phyloP scores from a whole-genome alignment of 768 basidiomycete genomes.

The Boletus subcaerulescens region DNA sequence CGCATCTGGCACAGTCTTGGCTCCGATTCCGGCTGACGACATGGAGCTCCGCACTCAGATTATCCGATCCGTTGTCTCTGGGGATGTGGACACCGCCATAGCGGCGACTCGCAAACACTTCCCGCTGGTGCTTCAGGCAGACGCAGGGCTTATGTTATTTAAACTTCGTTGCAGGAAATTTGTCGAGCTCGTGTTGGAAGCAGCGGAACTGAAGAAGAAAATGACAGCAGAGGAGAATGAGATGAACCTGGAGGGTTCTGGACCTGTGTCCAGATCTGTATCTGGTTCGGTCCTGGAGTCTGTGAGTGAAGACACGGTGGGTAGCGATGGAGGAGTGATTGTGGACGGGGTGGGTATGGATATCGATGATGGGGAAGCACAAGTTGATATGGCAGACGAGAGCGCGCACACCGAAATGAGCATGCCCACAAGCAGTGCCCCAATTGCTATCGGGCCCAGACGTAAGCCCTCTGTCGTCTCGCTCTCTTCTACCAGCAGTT shows the following conservation, averaged over 20 bases:
- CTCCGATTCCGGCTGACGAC: constrained; percentile 41
- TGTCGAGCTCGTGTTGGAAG: constrained; percentile 74
- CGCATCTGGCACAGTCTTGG: constrained; percentile 8
- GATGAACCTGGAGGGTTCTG: constrained; percentile 27
- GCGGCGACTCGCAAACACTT: constrained; percentile 52
- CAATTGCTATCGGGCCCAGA: constrained; percentile 32
- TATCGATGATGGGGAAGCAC: constrained; percentile 33
- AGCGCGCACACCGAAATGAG: constrained; percentile 8
- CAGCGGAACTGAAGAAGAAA: constrained; percentile 65
- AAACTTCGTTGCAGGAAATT: constrained; percentile 83
- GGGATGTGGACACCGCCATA: constrained; percentile 71
- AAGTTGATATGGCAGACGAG: constrained; percentile 28
- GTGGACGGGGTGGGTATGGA: constrained; percentile 59
- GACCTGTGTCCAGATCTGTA: constrained; percentile 22
- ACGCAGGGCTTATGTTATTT: constrained; percentile 72
- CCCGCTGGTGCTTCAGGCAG: constrained; percentile 62
- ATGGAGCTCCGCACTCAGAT: constrained; percentile 70
- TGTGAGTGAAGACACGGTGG: constrained; percentile 34
- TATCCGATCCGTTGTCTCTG: constrained; percentile 62
- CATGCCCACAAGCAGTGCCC: constrained; percentile 17
- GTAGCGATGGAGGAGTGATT: constrained; percentile 43
- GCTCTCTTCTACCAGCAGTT: constrained; percentile 23
- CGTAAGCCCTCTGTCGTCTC: constrained; percentile 28
- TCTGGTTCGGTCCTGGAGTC: constrained; percentile 27
- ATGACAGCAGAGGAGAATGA: constrained; percentile 44